These are phyloP conservation scores for Dorcoceras hygrometricum DNA, from an alignment of 257 asterid species.

Conservation along the genomic window DNA sequence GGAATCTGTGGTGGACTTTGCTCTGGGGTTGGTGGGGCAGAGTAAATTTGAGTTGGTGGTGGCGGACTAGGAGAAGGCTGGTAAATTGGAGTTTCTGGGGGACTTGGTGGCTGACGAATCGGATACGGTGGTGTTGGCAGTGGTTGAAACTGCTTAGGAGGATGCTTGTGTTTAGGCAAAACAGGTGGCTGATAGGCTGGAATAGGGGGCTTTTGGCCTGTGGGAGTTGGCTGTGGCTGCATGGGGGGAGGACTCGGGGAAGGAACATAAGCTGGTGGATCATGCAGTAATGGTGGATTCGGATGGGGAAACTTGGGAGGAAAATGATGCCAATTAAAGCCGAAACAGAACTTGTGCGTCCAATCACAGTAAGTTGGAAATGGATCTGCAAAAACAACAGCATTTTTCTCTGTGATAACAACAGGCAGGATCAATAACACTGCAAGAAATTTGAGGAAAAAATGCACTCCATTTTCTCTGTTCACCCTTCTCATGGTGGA, in stretches of 20 bases:
- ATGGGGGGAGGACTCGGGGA: neutral
- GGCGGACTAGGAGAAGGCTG: neutral
- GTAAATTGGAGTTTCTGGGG: neutral
- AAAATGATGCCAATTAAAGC: slow-evolving; percentile 12
- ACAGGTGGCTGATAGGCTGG: neutral
- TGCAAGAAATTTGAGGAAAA: neutral
- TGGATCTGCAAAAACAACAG: neutral
- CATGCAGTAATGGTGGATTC: neutral
- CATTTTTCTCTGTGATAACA: neutral
- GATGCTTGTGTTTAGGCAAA: neutral
- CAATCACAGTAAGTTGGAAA: neutral
- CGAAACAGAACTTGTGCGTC: slow-evolving; percentile 7
- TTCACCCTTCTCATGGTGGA: neutral
- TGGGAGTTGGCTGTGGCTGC: neutral
- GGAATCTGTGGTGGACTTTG: neutral
- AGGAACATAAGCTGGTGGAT: neutral
- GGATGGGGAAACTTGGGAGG: neutral
- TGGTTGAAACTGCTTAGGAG: neutral
- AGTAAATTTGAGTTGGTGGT: neutral
- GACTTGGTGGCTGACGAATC: slow-evolving; percentile 13
- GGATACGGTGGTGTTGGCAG: slow-evolving; percentile 4
- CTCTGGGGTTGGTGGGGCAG: neutral
- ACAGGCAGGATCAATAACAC: neutral
- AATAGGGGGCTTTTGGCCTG: neutral
- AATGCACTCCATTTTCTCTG: neutral